Percentiles rank a stretch among this genome's conserved stretches.
Conservation (phyloP, 2,329 filamentous ascomycete species). For the Fusarium sulawesiense region DNA sequence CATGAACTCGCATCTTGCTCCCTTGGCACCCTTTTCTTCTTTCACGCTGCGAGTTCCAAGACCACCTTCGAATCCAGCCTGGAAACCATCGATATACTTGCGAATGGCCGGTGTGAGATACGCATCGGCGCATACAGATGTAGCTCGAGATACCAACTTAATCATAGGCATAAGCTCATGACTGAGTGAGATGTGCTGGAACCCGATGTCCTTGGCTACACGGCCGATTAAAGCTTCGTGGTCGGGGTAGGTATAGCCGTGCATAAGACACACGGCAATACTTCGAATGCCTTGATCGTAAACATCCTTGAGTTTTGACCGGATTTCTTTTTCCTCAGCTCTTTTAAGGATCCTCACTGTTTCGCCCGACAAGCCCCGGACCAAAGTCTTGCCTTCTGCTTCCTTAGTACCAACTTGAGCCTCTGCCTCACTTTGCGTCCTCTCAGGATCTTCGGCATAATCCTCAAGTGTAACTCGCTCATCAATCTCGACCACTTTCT, state of each 20-base stretch:
- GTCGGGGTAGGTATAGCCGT: conserved; percentile 89
- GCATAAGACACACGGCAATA: conserved; percentile 91
- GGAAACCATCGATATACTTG: conserved; percentile 75
- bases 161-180: conserved; percentile 58
- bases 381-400: conserved; percentile 67
- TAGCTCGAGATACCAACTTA: conserved; percentile 57
- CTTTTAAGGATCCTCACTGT: conserved; percentile 73
- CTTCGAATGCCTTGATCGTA: conserved; percentile 77
- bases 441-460: conserved; percentile 86
- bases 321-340: conserved; percentile 66
- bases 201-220: conserved; percentile 81
- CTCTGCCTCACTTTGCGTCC: conserved; percentile 66
- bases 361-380: conserved; percentile 76
- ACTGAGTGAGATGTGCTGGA: conserved; percentile 75
- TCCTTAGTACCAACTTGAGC: conserved; percentile 62
- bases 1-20: conserved; percentile 93
- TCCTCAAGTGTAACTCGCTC: conserved; percentile 93
- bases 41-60: conserved; percentile 81
- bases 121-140: conserved; percentile 58
- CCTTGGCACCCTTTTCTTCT: conserved; percentile 70
- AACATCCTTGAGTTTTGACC: conserved; percentile 69
- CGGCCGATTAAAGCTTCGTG: conserved; percentile 84
- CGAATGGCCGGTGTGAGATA: conserved; percentile 58
- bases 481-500: conserved; percentile 86
- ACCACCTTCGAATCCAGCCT: conserved; percentile 82